Evolutionary conservation across 176 grass and related monocot genomes (phyloP).

Genomic region (Areca catechu): DNA sequence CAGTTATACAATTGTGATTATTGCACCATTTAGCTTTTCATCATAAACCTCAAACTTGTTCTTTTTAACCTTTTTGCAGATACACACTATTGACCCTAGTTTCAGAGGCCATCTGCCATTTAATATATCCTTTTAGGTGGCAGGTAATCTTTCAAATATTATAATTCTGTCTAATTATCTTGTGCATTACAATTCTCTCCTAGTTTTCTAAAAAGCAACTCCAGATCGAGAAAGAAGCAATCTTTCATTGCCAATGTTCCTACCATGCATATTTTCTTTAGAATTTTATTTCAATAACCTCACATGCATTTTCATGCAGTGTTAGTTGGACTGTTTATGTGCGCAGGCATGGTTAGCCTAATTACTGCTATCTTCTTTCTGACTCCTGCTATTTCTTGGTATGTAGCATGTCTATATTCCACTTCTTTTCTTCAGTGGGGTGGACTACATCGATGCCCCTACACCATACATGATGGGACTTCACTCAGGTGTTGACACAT

Average conservation of each 20-base stretch:
- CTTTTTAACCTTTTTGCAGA: slow-evolving; percentile 13
- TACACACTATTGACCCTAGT: slow-evolving; percentile 93
- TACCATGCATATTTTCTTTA: too few species aligned
- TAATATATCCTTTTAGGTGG: slow-evolving; percentile 98
- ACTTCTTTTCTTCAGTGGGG: slow-evolving; percentile 97
- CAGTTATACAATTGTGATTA: too few species aligned
- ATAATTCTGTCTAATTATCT: too few species aligned
- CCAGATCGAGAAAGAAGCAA: too few species aligned
- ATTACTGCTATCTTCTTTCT: neutral
- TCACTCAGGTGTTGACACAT: slow-evolving; percentile 97
- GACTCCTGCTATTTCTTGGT: slow-evolving; percentile 18
- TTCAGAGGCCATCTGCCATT: slow-evolving; percentile 98
- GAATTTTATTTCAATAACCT: too few species aligned
- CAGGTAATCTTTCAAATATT: slow-evolving; percentile 48
- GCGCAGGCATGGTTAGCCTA: neutral
- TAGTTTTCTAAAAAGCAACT: too few species aligned
- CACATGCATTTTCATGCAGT: too few species aligned
- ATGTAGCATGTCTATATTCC: slow-evolving; percentile 98
- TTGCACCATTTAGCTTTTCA: neutral
- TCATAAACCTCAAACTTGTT: neutral
- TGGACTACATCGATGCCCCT: slow-evolving; percentile 98
- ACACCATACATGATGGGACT: slow-evolving; percentile 99
- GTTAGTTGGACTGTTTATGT: too few species aligned
- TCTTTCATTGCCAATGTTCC: too few species aligned
- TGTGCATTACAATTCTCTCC: too few species aligned